Percentiles rank a stretch among this genome's conserved stretches.
These are phyloP conservation scores for Flaveria floridana DNA, from an alignment of 140 eudicot species.

Conservation along the genomic window DNA sequence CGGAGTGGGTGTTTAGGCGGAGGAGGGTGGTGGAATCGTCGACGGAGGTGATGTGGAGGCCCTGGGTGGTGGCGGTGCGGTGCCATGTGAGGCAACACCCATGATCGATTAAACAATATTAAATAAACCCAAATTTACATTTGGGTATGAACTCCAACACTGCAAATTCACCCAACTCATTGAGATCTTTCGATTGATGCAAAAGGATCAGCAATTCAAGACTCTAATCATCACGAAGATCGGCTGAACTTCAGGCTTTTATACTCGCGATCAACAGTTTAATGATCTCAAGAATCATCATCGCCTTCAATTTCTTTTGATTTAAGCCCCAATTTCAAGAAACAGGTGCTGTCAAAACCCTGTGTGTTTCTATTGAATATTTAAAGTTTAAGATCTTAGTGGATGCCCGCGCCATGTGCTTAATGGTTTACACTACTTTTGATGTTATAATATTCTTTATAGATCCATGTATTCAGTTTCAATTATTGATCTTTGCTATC, in stretches of 20 bases:
- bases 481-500: constrained; percentile 12
- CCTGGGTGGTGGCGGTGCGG: constrained; percentile 57
- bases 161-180: constrained; percentile 24
- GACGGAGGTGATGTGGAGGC: constrained; percentile 60
- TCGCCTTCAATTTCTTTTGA: constrained; percentile 24
- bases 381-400: constrained; percentile 26
- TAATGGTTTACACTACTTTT: constrained; percentile 26
- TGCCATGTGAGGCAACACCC: constrained; percentile 51
- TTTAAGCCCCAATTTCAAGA: constrained; percentile 32
- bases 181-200: constrained; percentile 10
- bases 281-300: constrained; percentile 21
- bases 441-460: constrained; percentile 14
- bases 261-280: not conserved
- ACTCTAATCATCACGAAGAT: constrained; percentile 27
- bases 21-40: constrained; percentile 40
- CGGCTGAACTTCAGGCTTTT: constrained; percentile 28
- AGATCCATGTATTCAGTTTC: constrained; percentile 33
- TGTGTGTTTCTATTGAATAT: constrained; percentile 15
- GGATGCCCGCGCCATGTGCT: constrained; percentile 32
- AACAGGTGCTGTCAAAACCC: constrained; percentile 33
- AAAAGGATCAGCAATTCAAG: constrained; percentile 12
- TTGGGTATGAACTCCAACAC: not conserved
- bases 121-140: not conserved
- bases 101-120: not conserved
- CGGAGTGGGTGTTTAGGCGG: constrained; percentile 67